These are phyloP conservation scores for Nannochloris sp. DNA, from an alignment of 139 green algal genomes.

Conservation along the genomic window DNA sequence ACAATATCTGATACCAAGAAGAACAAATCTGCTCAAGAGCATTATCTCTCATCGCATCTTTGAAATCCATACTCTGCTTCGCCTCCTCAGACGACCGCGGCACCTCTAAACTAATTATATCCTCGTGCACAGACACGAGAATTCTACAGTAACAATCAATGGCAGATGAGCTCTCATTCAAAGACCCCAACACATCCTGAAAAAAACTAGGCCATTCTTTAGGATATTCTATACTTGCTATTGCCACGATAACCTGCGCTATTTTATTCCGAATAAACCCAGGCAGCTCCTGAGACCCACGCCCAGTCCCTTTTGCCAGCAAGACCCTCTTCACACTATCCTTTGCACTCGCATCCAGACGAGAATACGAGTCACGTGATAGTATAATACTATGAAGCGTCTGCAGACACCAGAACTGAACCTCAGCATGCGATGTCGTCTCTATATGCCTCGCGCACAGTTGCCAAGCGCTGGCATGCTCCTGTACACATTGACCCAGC, in stretches of 20 bases:
- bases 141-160: conserved; percentile 88
- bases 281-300: conserved; percentile 20
- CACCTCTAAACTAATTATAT: conserved; percentile 86
- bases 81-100: conserved; percentile 61
- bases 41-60: conserved; percentile 90
- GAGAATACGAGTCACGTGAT: not conserved
- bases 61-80: conserved; percentile 73
- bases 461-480: conserved; percentile 50
- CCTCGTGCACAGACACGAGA: conserved; percentile 77
- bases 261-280: conserved; percentile 91
- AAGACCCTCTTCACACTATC: not conserved
- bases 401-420: conserved; percentile 96
- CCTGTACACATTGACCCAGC: conserved; percentile 54
- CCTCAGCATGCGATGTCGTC: conserved; percentile 59
- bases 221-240: conserved; percentile 77
- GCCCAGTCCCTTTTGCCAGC: not conserved
- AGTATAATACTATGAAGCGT: conserved; percentile 68
- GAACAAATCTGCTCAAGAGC: conserved; percentile 63
- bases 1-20: conserved; percentile 61
- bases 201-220: conserved; percentile 82
- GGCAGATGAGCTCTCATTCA: conserved; percentile 39
- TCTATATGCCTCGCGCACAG: conserved; percentile 69
- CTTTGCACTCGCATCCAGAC: not conserved
- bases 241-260: conserved; percentile 64
- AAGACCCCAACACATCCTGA: conserved; percentile 56